A percentile compares a stretch with the other conserved stretches of the same genome.
phyloP scores from a whole-genome alignment of 176 grass and related monocot species.

The Aechmea fasciata region DNA sequence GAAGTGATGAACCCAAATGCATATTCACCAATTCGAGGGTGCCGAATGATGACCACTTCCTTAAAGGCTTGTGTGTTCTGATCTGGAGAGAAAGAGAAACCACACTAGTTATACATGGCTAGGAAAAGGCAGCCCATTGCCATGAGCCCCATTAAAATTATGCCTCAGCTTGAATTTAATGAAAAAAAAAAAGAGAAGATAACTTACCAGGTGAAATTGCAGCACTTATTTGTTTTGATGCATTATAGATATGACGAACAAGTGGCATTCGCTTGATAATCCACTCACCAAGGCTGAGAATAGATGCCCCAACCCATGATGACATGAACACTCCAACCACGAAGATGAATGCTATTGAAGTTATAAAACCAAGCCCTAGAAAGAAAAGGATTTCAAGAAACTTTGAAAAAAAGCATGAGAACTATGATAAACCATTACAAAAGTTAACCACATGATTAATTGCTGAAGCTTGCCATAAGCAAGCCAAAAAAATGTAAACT shows the following conservation, averaged over 20 bases:
- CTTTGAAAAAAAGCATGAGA: neutral
- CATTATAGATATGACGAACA: slow-evolving; percentile 98
- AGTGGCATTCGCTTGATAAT: slow-evolving; percentile 98
- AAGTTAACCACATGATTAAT: too few relatives aligned
- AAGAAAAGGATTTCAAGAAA: neutral
- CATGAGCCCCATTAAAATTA: too few relatives aligned
- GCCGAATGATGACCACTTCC: slow-evolving; percentile 96
- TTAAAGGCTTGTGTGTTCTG: slow-evolving; percentile 98
- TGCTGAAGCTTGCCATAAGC: too few relatives aligned
- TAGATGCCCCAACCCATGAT: slow-evolving; percentile 90
- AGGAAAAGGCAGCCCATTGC: too few relatives aligned
- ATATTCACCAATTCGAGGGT: slow-evolving; percentile 91
- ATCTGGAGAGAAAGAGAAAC: slow-evolving; percentile 35
- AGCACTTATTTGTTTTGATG: slow-evolving; percentile 97
- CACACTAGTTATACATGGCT: neutral
- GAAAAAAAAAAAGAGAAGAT: neutral
- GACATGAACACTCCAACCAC: slow-evolving; percentile 95
- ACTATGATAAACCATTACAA: neutral
- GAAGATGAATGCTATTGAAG: slow-evolving; percentile 90
- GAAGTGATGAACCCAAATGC: slow-evolving; percentile 98
- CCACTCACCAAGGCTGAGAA: slow-evolving; percentile 94
- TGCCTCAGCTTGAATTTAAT: neutral
- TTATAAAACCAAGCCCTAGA: slow-evolving; percentile 85
- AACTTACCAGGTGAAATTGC: slow-evolving; percentile 88
- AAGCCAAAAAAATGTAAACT: too few relatives aligned